Evolutionary conservation across 371 early-diverging fungal species (phyloP), one percentile per base, ranked within the genome.

Genomic region (Fennellomyces sp.): DNA sequence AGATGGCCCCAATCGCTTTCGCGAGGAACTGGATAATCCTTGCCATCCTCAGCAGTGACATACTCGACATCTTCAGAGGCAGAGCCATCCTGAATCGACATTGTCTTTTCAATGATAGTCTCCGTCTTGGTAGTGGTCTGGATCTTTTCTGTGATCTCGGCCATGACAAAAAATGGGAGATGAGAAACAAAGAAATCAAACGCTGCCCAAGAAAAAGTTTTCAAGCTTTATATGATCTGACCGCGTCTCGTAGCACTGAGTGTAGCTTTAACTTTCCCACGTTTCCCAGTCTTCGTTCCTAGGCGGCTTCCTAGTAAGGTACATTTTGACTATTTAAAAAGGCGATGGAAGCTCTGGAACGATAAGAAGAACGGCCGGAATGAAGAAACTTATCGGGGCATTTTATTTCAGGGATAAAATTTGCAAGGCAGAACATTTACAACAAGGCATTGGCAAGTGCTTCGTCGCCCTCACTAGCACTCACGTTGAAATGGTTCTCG

Each of bases 1-100:
- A 84, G 41, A 1, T 54, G 60, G 26, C 61, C 58, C 75, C 77
- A 74, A 21, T 86, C 83, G 27, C 79, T 76, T 35, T 69, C 72
- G 8, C 83, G 81, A 38, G 86, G 80, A 30, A 55, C 83, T 52
- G 72, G 60, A 28, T 70, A 57, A 17, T 45, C 11, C 10, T 30
- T 10, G 12, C 58, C 36, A 17, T 36, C 38, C 17, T 65, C 64
- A 6, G 52, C 26, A 15, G 30, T 47, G 27, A 58, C n/a, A 33
- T 49, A 26, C 5, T 49, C 58, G 8, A 25, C 49, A 21, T 33
- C 28, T 17, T 56, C 45, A 19, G 5, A 13, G 17, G 45, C 12
- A 13, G 42, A 41, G 15, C 38, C 28, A 27, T 36, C 39, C 3
- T 55, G n/a, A 11, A 17, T 23, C 17, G 23, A 5, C n/a, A 11